phyloP scores from a whole-genome alignment of 148 eudicot genomes.

The Camellia granthamiana region DNA sequence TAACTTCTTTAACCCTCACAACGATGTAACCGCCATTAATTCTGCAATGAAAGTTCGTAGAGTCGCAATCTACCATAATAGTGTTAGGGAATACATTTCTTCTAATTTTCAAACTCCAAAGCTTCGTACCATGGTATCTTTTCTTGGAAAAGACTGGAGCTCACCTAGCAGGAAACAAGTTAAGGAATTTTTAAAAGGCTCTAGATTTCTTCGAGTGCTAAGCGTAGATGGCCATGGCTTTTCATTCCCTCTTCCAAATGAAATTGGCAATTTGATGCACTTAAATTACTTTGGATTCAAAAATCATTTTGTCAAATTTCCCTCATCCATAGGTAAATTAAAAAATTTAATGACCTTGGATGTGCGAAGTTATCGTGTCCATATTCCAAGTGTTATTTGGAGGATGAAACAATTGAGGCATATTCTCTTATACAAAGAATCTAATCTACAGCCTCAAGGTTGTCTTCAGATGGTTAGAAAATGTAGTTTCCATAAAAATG shows the following conservation, averaged over 20 bases:
- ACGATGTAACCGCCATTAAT: background rate
- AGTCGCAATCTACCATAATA: background rate
- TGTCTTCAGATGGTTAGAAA: no score
- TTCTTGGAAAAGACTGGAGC: background rate
- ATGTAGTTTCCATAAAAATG: background rate
- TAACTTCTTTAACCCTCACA: slow-evolving; percentile 5
- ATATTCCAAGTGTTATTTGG: background rate
- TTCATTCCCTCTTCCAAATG: background rate
- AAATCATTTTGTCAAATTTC: background rate
- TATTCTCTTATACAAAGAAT: background rate
- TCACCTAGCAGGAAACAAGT: background rate
- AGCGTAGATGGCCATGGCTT: background rate
- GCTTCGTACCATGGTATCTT: background rate
- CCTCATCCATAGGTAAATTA: background rate
- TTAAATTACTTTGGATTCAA: slow-evolving; percentile 5
- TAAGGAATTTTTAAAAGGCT: background rate
- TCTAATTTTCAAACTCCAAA: background rate
- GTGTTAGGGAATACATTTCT: background rate
- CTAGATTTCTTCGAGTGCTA: background rate
- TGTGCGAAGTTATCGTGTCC: no score
- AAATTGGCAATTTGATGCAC: slow-evolving; percentile 8
- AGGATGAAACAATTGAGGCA: slow-evolving; percentile 11
- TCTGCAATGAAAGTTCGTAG: background rate
- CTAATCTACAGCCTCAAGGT: no score
- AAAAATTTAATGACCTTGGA: slow-evolving; percentile 5